These are phyloP conservation scores for Cyberlindnera japonica DNA, from an alignment of 805 yeast species.

Conservation along the genomic window DNA sequence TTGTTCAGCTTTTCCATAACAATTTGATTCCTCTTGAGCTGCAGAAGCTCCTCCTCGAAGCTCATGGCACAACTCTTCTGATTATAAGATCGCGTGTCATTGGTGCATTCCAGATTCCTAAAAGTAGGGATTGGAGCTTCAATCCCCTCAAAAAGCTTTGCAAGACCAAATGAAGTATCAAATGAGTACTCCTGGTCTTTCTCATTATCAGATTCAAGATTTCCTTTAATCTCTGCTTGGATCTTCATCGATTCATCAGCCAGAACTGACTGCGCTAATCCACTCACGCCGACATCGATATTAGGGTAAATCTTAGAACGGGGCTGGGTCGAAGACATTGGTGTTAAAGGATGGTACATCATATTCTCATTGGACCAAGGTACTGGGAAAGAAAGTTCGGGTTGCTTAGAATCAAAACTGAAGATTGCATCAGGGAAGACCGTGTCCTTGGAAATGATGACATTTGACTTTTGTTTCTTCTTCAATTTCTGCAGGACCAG, in stretches of 20 bases:
- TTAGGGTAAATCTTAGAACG: too few species aligned
- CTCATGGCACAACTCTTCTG: not conserved
- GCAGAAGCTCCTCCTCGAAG: conserved; percentile 6
- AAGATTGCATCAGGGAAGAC: too few species aligned
- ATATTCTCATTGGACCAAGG: not conserved
- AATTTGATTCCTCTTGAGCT: not conserved
- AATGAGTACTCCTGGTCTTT: conserved; percentile 1
- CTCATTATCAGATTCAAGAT: not conserved
- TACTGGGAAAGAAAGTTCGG: not conserved
- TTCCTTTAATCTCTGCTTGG: not conserved
- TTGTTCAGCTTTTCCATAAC: not conserved
- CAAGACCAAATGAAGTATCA: conserved; percentile 10
- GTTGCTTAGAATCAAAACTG: too few species aligned
- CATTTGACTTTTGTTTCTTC: too few species aligned
- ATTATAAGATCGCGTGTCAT: too few species aligned
- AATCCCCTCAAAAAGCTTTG: conserved; percentile 4
- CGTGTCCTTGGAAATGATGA: too few species aligned
- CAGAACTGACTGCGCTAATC: too few species aligned
- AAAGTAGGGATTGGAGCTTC: conserved; percentile 4
- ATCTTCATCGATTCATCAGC: not conserved
- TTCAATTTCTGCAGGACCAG: not conserved
- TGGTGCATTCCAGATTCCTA: conserved; percentile 1
- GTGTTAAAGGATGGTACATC: conserved; percentile 1
- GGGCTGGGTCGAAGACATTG: too few species aligned
- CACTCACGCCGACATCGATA: too few species aligned